Base-by-base conservation (phyloP, 2,329 filamentous ascomycete species). In the Aspergillus ochraceoroseus region DNA sequence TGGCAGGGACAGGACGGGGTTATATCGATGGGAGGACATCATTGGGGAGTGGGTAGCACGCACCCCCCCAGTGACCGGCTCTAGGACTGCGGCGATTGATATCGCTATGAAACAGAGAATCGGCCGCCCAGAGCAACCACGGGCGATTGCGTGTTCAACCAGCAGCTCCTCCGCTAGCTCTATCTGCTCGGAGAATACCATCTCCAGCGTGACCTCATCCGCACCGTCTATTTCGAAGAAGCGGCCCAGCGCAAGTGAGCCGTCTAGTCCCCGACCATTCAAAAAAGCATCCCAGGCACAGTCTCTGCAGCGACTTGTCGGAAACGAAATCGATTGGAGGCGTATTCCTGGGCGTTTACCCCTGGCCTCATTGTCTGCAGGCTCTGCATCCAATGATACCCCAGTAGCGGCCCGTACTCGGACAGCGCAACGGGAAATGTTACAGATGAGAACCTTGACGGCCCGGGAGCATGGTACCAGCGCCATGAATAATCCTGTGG, bases 11-110 rank as follows among this genome's bases (percentile, higher is more conserved):
- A 56, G 7, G 47, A n/a, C 44, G 5, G 56, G 52, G 7, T 43
- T 62, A 48, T 55, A 75, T 66, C 57, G 70, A 20, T 78, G 74
- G 74, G 75, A 77, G 52, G 73, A 76, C 51, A 71, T 69, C 30
- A 76, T 78, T 53, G 69, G 72, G 23, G 75, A 77, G 55, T 79
- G 75, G 74, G 69, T 78, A 35, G 71, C 66, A 12, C 65, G 61
- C 26, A 75, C 71, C 30, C 74, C 74, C 18, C 58, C 52, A 35
- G n/a, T n/a, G n/a, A 32, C 46, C 25, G 57, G 59, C 32, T 52
- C 47, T 29, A 54, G 57, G 32, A 28, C 42, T 6, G 18, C 30
- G 7, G 30, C 22, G 9, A 25, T 36, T 17, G 36, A 41, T n/a
- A 12, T 37, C 7, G 34, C 25, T 13, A 20, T 30, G 12, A 41